These are phyloP conservation scores for Globisporangium solare DNA, from an alignment of 352 stramenopile genomes.

Conservation along the genomic window DNA sequence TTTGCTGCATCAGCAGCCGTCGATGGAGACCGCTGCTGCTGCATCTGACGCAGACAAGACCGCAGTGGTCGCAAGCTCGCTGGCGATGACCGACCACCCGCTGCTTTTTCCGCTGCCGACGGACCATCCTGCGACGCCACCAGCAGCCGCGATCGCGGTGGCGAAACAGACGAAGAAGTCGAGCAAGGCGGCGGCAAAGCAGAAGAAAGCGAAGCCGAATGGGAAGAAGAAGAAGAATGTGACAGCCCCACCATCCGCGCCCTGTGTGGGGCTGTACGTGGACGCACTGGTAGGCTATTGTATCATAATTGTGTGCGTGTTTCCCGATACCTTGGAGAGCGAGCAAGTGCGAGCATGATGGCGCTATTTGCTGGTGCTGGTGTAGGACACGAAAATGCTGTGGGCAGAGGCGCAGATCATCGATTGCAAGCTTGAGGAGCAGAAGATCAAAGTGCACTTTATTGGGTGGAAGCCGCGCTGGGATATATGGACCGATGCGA, in stretches of 20 bases:
- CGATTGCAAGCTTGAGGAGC: slow-evolving; percentile 43
- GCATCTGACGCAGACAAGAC: not conserved
- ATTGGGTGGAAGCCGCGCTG: slow-evolving; percentile 57
- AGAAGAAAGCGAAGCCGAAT: slow-evolving; percentile 21
- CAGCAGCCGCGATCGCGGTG: slow-evolving; percentile 4
- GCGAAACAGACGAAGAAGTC: slow-evolving; percentile 34
- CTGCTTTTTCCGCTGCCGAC: too few species aligned
- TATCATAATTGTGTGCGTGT: not conserved
- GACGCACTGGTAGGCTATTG: slow-evolving; percentile 41
- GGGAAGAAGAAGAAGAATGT: slow-evolving; percentile 1
- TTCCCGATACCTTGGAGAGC: not conserved
- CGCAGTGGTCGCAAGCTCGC: not conserved
- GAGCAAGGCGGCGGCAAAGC: slow-evolving; percentile 13
- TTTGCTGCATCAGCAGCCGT: not conserved
- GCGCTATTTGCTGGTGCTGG: not conserved
- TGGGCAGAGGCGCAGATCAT: slow-evolving; percentile 73
- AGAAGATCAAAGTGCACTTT: slow-evolving; percentile 74
- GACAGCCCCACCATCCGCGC: not conserved
- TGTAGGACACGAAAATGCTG: slow-evolving; percentile 61
- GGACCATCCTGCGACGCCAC: too few species aligned
- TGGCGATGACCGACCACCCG: not conserved
- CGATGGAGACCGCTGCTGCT: not conserved
- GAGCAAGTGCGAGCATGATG: not conserved
- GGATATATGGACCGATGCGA: slow-evolving; percentile 71
- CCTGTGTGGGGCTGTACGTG: slow-evolving; percentile 60